phyloP scores from a whole-genome alignment of 352 stramenopile species.

The Peronosclerospora sorghi region DNA sequence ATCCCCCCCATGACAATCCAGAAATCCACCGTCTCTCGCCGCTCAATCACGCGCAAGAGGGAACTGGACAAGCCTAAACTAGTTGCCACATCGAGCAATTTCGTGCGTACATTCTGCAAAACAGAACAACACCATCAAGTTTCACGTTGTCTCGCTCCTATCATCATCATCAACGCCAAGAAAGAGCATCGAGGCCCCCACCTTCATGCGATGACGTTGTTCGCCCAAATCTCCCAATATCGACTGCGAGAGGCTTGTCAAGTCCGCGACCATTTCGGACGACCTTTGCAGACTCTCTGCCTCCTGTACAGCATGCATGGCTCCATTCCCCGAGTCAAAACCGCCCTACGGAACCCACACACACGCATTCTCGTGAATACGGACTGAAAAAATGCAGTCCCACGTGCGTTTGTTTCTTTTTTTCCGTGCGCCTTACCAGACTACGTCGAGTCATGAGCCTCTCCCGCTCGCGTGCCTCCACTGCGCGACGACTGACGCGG shows the following conservation, averaged over 20 bases:
- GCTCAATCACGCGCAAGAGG: slow-evolving; percentile 71
- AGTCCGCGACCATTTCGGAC: slow-evolving; percentile 71
- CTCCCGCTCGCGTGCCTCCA: slow-evolving; percentile 64
- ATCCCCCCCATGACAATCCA: slow-evolving; percentile 80
- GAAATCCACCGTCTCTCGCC: slow-evolving; percentile 67
- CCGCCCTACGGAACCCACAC: slow-evolving; percentile 14
- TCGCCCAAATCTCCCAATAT: slow-evolving; percentile 64
- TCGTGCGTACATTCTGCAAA: slow-evolving; percentile 43
- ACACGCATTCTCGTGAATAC: not conserved
- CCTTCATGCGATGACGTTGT: slow-evolving; percentile 60
- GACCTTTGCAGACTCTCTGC: slow-evolving; percentile 68
- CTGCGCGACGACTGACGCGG: slow-evolving; percentile 42
- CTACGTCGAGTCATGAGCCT: slow-evolving; percentile 59
- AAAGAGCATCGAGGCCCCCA: too few species aligned
- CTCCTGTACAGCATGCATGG: slow-evolving; percentile 71
- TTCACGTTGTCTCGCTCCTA: not conserved
- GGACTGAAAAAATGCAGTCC: not conserved
- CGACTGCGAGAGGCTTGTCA: slow-evolving; percentile 59
- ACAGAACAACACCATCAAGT: not conserved
- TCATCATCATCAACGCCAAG: too few species aligned
- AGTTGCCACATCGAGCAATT: slow-evolving; percentile 73
- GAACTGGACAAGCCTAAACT: slow-evolving; percentile 71
- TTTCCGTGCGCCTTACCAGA: slow-evolving; percentile 22
- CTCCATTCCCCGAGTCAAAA: slow-evolving; percentile 54
- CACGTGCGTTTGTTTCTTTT: not conserved